These are phyloP conservation scores for Dendrobium chrysotoxum DNA, from an alignment of 106 monocot genomes.

Conservation along the genomic window DNA sequence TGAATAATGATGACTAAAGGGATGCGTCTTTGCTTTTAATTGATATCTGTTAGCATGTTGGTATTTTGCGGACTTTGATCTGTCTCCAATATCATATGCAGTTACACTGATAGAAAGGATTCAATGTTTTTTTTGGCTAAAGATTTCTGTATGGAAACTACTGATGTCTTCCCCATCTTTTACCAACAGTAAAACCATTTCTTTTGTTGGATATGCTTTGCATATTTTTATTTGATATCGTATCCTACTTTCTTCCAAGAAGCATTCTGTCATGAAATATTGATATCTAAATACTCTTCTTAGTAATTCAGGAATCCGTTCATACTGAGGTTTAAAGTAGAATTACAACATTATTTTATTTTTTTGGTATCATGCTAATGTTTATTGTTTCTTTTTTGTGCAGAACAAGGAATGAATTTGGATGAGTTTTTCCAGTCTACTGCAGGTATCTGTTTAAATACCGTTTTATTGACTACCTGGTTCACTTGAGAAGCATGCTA, in stretches of 20 bases:
- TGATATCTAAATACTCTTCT: neutral
- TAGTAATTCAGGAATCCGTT: neutral
- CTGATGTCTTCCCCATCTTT: neutral
- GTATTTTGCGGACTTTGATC: neutral
- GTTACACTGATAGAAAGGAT: neutral
- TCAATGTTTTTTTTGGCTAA: neutral
- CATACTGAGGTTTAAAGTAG: neutral
- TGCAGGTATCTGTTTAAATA: slow-evolving; percentile 47
- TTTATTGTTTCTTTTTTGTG: slow-evolving; percentile 11
- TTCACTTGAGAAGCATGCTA: too few relatives aligned
- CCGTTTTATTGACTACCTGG: neutral
- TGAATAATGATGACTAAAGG: too few relatives aligned
- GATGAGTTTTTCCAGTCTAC: slow-evolving; percentile 95
- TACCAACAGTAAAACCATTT: neutral
- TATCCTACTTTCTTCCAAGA: neutral
- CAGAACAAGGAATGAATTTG: slow-evolving; percentile 81
- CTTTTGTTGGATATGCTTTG: neutral
- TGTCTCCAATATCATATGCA: neutral
- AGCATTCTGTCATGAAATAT: neutral
- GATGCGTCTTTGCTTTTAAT: too few relatives aligned
- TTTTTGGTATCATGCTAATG: neutral
- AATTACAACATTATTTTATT: neutral
- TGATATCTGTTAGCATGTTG: too few relatives aligned
- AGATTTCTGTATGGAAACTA: neutral
- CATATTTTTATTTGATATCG: neutral